phyloP scores from a whole-genome alignment of 2,329 filamentous ascomycete species.

The Alternaria sp. region DNA sequence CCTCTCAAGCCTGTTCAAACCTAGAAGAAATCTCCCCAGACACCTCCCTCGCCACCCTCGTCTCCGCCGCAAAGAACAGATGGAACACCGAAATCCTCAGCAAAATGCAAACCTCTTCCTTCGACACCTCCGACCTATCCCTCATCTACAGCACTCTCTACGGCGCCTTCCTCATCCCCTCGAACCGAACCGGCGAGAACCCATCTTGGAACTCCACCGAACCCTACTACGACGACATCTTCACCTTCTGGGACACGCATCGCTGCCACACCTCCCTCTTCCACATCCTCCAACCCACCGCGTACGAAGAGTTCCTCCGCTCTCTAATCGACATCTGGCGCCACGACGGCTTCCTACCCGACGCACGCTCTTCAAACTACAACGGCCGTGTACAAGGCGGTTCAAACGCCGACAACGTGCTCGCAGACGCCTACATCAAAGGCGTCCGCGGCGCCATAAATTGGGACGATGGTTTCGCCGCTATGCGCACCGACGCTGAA shows the following conservation, averaged over 20 bases:
- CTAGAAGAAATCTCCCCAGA: slow-evolving; percentile 63
- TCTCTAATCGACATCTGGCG: slow-evolving; percentile 73
- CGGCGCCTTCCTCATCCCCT: slow-evolving; percentile 72
- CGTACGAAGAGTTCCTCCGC: slow-evolving; percentile 70
- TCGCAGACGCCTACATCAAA: slow-evolving; percentile 76
- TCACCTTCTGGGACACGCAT: slow-evolving; percentile 71
- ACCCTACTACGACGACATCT: slow-evolving; percentile 75
- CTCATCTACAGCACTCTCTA: slow-evolving; percentile 73
- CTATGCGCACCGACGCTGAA: slow-evolving; percentile 73
- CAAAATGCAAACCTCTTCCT: slow-evolving; percentile 67
- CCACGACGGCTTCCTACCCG: slow-evolving; percentile 68
- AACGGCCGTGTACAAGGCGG: slow-evolving; percentile 74
- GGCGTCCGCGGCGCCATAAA: slow-evolving; percentile 67
- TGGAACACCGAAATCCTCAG: slow-evolving; percentile 70
- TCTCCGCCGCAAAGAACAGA: slow-evolving; percentile 55
- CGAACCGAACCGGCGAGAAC: slow-evolving; percentile 75
- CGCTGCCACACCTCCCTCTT: slow-evolving; percentile 70
- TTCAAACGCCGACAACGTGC: slow-evolving; percentile 73
- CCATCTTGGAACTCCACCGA: slow-evolving; percentile 66
- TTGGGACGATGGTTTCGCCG: slow-evolving; percentile 60
- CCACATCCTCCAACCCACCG: slow-evolving; percentile 68
- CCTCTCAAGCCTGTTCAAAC: slow-evolving; percentile 64
- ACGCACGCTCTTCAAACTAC: slow-evolving; percentile 71
- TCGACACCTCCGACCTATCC: slow-evolving; percentile 61
- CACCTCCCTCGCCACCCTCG: slow-evolving; percentile 54